Conservation (phyloP, 1,284 basidiomycete species). For the Rhodotorula sp. region DNA sequence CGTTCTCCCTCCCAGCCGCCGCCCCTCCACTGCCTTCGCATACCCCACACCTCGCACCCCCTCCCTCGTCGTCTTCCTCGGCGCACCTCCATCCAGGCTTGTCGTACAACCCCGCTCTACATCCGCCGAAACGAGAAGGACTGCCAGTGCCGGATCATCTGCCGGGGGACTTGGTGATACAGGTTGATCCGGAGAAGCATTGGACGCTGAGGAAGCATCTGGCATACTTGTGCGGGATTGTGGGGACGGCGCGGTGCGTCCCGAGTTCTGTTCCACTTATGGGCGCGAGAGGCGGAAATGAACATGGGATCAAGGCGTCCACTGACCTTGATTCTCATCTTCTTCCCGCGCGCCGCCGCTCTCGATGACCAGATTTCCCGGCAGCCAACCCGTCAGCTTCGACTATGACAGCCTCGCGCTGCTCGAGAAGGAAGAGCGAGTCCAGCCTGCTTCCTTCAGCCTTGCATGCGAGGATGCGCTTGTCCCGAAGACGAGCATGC, state of each 20-base stretch:
- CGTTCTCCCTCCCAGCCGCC: not conserved
- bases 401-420: conserved; percentile 64
- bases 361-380: conserved; percentile 69
- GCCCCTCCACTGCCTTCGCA: not conserved
- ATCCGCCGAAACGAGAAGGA: conserved; percentile 22
- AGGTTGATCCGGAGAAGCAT: conserved; percentile 31
- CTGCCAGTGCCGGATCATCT: conserved; percentile 39
- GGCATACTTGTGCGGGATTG: conserved; percentile 34
- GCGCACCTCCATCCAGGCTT: not conserved
- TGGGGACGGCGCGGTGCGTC: conserved; percentile 32
- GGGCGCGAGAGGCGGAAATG: no score
- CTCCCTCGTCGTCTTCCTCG: not conserved
- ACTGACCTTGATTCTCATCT: no score
- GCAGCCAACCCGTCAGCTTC: conserved; percentile 91
- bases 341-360: no score
- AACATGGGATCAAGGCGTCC: no score
- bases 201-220: conserved; percentile 39
- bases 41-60: not conserved
- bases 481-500: no score
- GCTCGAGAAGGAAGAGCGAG: conserved; percentile 80
- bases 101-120: conserved; percentile 9
- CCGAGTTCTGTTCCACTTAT: no score
- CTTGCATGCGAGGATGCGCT: not conserved
- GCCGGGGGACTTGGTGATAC: conserved; percentile 35
- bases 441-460: not conserved